Evolutionary conservation across 164 flowering plant species (phyloP), one percentile per base, ranked within the genome.

Genomic region (Nymphaea thermarum): DNA sequence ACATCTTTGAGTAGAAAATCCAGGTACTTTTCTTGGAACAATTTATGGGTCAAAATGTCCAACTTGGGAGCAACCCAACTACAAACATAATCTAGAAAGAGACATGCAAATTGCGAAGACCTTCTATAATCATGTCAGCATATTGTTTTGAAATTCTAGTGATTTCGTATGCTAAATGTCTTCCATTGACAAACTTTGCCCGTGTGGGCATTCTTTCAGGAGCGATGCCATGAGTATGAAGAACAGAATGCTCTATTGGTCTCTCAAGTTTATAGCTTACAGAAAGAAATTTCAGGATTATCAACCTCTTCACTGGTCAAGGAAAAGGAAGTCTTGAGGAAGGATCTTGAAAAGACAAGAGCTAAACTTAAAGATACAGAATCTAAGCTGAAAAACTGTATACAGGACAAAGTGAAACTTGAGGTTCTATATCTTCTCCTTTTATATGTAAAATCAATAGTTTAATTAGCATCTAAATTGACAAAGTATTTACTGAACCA

Each of bases 331-430:
- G 80, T 59, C 66, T 65, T 94, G 71, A 80, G 95, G 79, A 91
- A 85, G 74, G 98, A 94, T 71, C 82, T 88, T 65, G 98, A 89
- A 73, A 91, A 91, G 76, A 82, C 95, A 63, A 89, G 82, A 76
- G 2, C 68, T 25, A 91, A 87, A 78, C 74, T 91, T 73, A 91
- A 86, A 74, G 97, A 94, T 60, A 82, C 89, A 5, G 98, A 91
- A 67, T 81, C 63, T 71, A 94, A 89, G 80, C 90, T 94, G 25
- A 91, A 81, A 82, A 94, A 81, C 79, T 76, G 76, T 45, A 75
- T 94, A 65, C 97, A 94, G 70, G 97, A 94, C 73, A 91, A 88
- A 74, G 88, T 91, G 68, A 94, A 85, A 77, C 85, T 94, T 53
- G 97, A 91, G 98, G 98, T 91, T 45, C 73, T 53, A 4, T 62